A percentile compares a stretch with the other conserved stretches of the same genome.
phyloP scores from a whole-genome alignment of 495 filamentous ascomycete genomes.

The Pyrenula aspistea region DNA sequence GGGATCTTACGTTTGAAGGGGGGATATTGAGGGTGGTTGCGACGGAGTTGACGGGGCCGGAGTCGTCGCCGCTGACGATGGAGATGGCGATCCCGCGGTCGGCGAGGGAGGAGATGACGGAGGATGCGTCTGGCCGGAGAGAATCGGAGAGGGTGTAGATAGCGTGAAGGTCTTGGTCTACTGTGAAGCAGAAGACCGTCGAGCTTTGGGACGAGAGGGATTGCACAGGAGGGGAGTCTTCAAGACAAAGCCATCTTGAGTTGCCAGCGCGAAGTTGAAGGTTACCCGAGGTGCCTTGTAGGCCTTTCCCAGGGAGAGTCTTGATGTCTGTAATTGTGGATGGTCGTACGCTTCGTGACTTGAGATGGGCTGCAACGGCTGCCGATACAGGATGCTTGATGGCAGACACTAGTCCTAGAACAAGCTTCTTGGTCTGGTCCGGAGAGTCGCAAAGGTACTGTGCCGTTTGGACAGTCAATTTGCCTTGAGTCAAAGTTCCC shows the following conservation, averaged over 20 bases:
- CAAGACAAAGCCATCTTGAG: conserved; percentile 43
- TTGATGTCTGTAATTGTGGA: conserved; percentile 25
- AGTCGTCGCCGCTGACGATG: conserved; percentile 61
- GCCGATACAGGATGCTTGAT: conserved; percentile 60
- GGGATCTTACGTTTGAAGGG: conserved; percentile 26
- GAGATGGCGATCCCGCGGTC: conserved; percentile 45
- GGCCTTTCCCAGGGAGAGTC: conserved; percentile 39
- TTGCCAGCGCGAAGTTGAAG: conserved; percentile 44
- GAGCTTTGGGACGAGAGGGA: conserved; percentile 29
- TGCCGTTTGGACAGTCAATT: conserved; percentile 34
- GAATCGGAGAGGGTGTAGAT: conserved; percentile 48
- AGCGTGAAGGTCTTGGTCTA: conserved; percentile 35
- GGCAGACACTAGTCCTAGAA: conserved; percentile 34
- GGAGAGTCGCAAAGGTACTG: conserved; percentile 15
- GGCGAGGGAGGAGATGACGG: conserved; percentile 36
- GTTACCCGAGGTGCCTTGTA: conserved; percentile 23
- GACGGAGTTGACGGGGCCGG: conserved; percentile 40
- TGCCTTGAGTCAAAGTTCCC: conserved; percentile 59
- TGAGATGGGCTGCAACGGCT: conserved; percentile 41
- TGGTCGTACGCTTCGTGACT: conserved; percentile 14
- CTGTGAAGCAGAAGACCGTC: conserved; percentile 52
- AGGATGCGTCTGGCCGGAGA: conserved; percentile 42
- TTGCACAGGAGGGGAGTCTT: conserved; percentile 25
- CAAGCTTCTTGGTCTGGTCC: conserved; percentile 16
- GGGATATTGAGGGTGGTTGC: conserved; percentile 43